These are phyloP conservation scores for Cladosporium austrohemisphaericum DNA, from an alignment of 2,329 filamentous ascomycete species.

Conservation along the genomic window DNA sequence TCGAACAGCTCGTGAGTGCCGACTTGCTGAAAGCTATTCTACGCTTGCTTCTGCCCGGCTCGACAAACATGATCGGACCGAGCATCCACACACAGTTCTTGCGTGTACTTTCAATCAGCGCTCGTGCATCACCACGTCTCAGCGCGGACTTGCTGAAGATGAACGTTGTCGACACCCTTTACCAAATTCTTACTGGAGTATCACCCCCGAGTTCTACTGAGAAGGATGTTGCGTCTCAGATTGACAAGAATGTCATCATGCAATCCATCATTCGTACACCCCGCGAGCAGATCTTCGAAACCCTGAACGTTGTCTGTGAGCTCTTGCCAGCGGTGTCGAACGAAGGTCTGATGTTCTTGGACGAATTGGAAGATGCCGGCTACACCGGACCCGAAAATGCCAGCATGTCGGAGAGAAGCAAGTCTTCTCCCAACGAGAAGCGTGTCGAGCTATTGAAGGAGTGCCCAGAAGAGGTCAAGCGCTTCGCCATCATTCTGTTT, in stretches of 20 bases:
- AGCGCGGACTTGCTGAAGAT: constrained; percentile 91
- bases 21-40: constrained; percentile 81
- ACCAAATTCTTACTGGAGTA: constrained; percentile 93
- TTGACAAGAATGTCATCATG: constrained; percentile 98
- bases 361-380: constrained; percentile 48
- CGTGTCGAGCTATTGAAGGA: constrained; percentile 73
- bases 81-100: constrained; percentile 97
- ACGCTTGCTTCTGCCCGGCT: constrained; percentile 83
- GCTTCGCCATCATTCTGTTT: constrained; percentile 88
- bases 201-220: constrained; percentile 79
- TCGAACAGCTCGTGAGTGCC: constrained; percentile 88
- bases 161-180: constrained; percentile 94
- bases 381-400: constrained; percentile 46
- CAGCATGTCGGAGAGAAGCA: constrained; percentile 41
- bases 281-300: constrained; percentile 93
- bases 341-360: constrained; percentile 49
- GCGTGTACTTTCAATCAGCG: constrained; percentile 83
- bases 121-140: constrained; percentile 79
- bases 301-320: constrained; percentile 95
- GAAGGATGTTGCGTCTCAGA: constrained; percentile 69
- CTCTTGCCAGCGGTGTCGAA: constrained; percentile 72
- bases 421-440: constrained; percentile 68
- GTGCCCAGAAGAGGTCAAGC: constrained; percentile 83
- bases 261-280: constrained; percentile 94
- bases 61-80: constrained; percentile 88